Evolutionary conservation across 805 yeast genomes (phyloP).

Genomic region (Candida morakotiae): DNA sequence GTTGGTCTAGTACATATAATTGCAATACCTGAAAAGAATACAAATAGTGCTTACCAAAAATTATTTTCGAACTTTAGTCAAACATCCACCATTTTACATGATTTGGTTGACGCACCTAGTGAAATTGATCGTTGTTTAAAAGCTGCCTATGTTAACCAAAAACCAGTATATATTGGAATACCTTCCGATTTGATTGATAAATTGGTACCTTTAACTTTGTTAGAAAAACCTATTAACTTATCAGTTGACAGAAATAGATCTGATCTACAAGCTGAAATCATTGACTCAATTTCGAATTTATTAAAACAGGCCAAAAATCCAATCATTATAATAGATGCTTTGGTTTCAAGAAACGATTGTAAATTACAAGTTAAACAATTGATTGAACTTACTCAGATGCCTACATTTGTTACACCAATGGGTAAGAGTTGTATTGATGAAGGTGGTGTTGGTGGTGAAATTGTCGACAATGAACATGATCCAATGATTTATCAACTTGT

Average conservation of each 20-base stretch:
- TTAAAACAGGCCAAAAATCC: conserved; percentile 28
- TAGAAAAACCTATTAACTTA: conserved; percentile 34
- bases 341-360: conserved; percentile 37
- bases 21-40: conserved; percentile 31
- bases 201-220: conserved; percentile 30
- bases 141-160: conserved; percentile 33
- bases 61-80: conserved; percentile 36
- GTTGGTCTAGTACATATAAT: conserved; percentile 38
- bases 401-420: conserved; percentile 38
- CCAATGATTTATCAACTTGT: conserved; percentile 20
- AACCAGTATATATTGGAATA: conserved; percentile 38
- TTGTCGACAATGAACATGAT: conserved; percentile 16
- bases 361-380: conserved; percentile 29
- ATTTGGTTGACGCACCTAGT: conserved; percentile 29
- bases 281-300: conserved; percentile 23
- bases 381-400: conserved; percentile 37
- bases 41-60: conserved; percentile 33
- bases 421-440: conserved; percentile 37
- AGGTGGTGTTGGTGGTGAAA: conserved; percentile 28
- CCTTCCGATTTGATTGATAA: conserved; percentile 38
- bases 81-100: conserved; percentile 34
- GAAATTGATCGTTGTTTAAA: conserved; percentile 38
- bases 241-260: conserved; percentile 28
- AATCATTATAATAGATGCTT: conserved; percentile 36
- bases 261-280: conserved; percentile 35